phyloP scores from a whole-genome alignment of 768 basidiomycete genomes.

The Termitomyces sp. region DNA sequence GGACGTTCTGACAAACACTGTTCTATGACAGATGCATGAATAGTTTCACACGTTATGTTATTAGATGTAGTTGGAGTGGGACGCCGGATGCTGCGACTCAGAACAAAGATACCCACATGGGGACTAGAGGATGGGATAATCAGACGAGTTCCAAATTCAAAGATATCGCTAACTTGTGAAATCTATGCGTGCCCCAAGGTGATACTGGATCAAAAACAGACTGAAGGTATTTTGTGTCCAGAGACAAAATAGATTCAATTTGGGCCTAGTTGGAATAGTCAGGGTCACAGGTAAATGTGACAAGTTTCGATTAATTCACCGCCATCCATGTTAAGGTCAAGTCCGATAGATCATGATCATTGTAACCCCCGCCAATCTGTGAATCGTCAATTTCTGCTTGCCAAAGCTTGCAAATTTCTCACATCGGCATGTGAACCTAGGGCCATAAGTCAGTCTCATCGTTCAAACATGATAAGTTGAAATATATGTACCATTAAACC shows the following conservation, averaged over 20 bases:
- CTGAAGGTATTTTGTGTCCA: constrained; percentile 49
- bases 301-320: constrained; percentile 26
- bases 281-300: neutral
- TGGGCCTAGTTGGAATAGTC: constrained; percentile 38
- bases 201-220: constrained; percentile 44
- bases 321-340: constrained; percentile 61
- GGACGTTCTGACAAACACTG: constrained; percentile 29
- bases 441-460: neutral
- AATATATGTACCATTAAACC: constrained; percentile 54
- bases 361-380: constrained; percentile 68
- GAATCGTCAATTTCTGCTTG: neutral
- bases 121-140: constrained; percentile 30
- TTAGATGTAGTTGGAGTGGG: constrained; percentile 38
- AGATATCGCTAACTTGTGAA: constrained; percentile 50
- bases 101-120: constrained; percentile 44
- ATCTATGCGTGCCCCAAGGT: constrained; percentile 55
- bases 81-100: constrained; percentile 41
- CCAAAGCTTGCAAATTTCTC: neutral
- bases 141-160: neutral
- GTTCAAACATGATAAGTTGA: neutral
- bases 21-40: constrained; percentile 54
- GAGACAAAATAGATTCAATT: constrained; percentile 45
- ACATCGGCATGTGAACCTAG: constrained; percentile 39
- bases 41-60: constrained; percentile 47
- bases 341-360: constrained; percentile 63